These are phyloP conservation scores for Fistulifera pelliculosa DNA, from an alignment of 108 stramenopile species.

Conservation along the genomic window DNA sequence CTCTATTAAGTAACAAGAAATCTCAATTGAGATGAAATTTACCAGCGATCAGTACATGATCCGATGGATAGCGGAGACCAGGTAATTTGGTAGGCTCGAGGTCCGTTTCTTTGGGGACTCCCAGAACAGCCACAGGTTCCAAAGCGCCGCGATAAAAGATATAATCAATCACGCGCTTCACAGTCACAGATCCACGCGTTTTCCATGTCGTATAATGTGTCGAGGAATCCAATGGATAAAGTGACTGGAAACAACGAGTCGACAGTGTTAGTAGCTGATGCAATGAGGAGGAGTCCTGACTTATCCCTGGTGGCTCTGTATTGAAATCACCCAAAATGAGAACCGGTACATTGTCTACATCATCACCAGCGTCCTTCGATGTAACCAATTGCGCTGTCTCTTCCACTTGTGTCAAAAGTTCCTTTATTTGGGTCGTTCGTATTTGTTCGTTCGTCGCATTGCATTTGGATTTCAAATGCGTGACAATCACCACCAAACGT, in stretches of 20 bases:
- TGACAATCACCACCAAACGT: slow-evolving; percentile 26
- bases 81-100: slow-evolving; percentile 22
- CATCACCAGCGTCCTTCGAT: not conserved
- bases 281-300: slow-evolving; percentile 2
- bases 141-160: slow-evolving; percentile 26
- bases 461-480: slow-evolving; percentile 38
- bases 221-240: slow-evolving; percentile 18
- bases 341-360: slow-evolving; percentile 5
- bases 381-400: not conserved
- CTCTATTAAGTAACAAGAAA: not conserved
- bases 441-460: slow-evolving; percentile 18
- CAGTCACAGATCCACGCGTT: slow-evolving; percentile 23
- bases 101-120: slow-evolving; percentile 18
- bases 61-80: slow-evolving; percentile 36
- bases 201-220: slow-evolving; percentile 39
- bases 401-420: slow-evolving; percentile 18
- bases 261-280: not conserved
- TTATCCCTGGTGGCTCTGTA: slow-evolving; percentile 20
- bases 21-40: slow-evolving; percentile 19
- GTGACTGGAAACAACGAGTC: slow-evolving; percentile 15
- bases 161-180: slow-evolving; percentile 39
- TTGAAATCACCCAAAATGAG: slow-evolving; percentile 50
- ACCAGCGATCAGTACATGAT: slow-evolving; percentile 43
- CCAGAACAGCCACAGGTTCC: slow-evolving; percentile 12
- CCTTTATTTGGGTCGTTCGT: slow-evolving; percentile 22